Conservation (phyloP, 768 basidiomycete species). For the Kockovaella imperatae region DNA sequence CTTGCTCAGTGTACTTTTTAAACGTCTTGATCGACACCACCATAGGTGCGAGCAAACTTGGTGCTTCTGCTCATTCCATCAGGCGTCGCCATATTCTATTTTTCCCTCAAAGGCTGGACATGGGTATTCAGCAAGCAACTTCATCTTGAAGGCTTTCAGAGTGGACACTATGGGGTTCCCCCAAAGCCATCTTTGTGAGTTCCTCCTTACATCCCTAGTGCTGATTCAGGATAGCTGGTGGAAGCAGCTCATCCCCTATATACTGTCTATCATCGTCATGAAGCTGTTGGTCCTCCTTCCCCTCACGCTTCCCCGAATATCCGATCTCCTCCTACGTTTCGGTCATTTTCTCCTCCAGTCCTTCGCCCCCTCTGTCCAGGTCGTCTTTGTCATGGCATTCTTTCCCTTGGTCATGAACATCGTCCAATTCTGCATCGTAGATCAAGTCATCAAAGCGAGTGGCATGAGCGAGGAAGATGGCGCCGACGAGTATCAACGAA, state of each 20-base stretch:
- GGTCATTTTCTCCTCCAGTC: conserved; percentile 84
- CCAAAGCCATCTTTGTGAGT: conserved; percentile 65
- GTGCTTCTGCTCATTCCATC: neutral
- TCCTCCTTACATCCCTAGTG: conserved; percentile 47
- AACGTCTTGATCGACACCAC: conserved; percentile 90
- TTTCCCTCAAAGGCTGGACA: conserved; percentile 59
- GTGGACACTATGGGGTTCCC: conserved; percentile 81
- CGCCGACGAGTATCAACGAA: conserved; percentile 2
- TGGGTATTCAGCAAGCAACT: conserved; percentile 59
- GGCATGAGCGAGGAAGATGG: conserved; percentile 7
- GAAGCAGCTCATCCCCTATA: conserved; percentile 61
- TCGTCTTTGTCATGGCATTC: conserved; percentile 65
- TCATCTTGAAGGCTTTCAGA: conserved; percentile 66
- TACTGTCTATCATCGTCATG: conserved; percentile 73
- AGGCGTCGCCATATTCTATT: conserved; percentile 80
- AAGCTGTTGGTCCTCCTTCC: conserved; percentile 78
- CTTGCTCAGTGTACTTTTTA: conserved; percentile 78
- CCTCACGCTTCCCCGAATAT: conserved; percentile 52
- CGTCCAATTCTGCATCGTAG: conserved; percentile 85
- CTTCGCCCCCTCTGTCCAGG: conserved; percentile 47
- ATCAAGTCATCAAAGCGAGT: conserved; percentile 47
- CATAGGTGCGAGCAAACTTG: conserved; percentile 54
- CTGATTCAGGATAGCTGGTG: conserved; percentile 22
- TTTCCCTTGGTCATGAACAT: conserved; percentile 57
- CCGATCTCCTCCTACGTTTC: conserved; percentile 62